Evolutionary conservation across 2,329 filamentous ascomycete genomes (phyloP).

Genomic region (Pseudogymnoascus sp.): DNA sequence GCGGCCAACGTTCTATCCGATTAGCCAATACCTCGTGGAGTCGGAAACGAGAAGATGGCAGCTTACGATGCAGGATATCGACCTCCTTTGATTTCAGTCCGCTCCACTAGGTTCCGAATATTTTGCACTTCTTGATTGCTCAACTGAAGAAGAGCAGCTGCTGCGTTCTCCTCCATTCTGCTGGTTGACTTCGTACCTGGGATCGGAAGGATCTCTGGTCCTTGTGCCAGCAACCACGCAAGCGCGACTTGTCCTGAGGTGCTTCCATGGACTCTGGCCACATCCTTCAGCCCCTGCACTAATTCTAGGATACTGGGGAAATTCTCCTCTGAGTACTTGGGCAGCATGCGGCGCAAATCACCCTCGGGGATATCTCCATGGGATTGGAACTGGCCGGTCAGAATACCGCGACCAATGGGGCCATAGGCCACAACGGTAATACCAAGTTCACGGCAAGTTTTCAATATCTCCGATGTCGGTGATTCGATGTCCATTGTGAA

Average conservation of each 20-base stretch:
- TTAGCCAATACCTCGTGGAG: not conserved
- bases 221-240: slow-evolving; percentile 35
- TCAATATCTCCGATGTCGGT: slow-evolving; percentile 24
- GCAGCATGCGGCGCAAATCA: slow-evolving; percentile 26
- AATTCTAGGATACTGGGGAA: slow-evolving; percentile 41
- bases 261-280: slow-evolving; percentile 36
- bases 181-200: slow-evolving; percentile 9
- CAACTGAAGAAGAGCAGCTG: slow-evolving; percentile 14
- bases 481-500: slow-evolving; percentile 41
- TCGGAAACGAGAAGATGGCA: not conserved
- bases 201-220: slow-evolving; percentile 10
- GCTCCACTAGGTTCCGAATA: slow-evolving; percentile 17
- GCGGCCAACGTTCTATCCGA: not conserved
- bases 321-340: slow-evolving; percentile 26
- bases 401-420: slow-evolving; percentile 41
- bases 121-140: slow-evolving; percentile 19
- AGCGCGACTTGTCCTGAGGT: slow-evolving; percentile 41
- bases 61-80: slow-evolving; percentile 20
- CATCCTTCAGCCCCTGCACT: slow-evolving; percentile 33
- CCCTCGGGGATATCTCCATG: slow-evolving; percentile 35
- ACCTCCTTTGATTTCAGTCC: slow-evolving; percentile 16
- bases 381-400: slow-evolving; percentile 39
- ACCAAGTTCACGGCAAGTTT: slow-evolving; percentile 36
- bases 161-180: slow-evolving; percentile 11
- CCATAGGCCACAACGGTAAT: slow-evolving; percentile 29